A percentile compares a stretch with the other conserved stretches of the same genome.
phyloP scores from a whole-genome alignment of 768 basidiomycete genomes.

The Pulveroboletus sp. region DNA sequence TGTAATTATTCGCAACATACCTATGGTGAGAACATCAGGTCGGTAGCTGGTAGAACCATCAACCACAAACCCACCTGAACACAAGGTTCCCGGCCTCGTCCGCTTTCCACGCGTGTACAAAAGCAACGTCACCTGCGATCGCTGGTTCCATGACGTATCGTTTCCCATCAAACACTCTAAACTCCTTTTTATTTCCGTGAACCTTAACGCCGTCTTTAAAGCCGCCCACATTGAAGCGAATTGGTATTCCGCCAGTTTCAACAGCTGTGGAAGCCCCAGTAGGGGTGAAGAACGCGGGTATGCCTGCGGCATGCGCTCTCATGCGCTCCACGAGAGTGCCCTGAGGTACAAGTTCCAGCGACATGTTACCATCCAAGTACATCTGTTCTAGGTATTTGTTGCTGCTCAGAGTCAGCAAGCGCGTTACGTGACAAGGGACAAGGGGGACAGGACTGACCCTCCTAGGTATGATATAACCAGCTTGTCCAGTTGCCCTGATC shows the following conservation, averaged over 20 bases:
- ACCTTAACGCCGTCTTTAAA: conserved; percentile 63
- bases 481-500: conserved; percentile 71
- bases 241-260: conserved; percentile 72
- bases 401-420: conserved; percentile 33
- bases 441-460: conserved; percentile 42
- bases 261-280: conserved; percentile 80
- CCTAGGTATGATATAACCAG: conserved; percentile 88
- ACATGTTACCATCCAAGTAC: conserved; percentile 78
- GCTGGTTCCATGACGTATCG: conserved; percentile 78
- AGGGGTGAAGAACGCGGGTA: conserved; percentile 86
- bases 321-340: conserved; percentile 88
- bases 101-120: conserved; percentile 86
- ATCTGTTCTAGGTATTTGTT: conserved; percentile 81
- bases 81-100: conserved; percentile 87
- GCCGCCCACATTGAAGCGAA: conserved; percentile 75
- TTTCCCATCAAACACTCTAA: conserved; percentile 67
- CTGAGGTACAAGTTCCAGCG: conserved; percentile 85
- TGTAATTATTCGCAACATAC: conserved; percentile 84
- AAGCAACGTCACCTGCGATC: conserved; percentile 74
- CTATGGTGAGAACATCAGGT: conserved; percentile 34
- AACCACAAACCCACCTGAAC: conserved; percentile 58
- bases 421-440: background rate
- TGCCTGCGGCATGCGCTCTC: conserved; percentile 81
- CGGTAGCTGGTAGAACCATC: background rate
- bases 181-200: conserved; percentile 71